These are phyloP conservation scores for Boletus sp. DNA, from an alignment of 768 basidiomycete species.

Conservation along the genomic window DNA sequence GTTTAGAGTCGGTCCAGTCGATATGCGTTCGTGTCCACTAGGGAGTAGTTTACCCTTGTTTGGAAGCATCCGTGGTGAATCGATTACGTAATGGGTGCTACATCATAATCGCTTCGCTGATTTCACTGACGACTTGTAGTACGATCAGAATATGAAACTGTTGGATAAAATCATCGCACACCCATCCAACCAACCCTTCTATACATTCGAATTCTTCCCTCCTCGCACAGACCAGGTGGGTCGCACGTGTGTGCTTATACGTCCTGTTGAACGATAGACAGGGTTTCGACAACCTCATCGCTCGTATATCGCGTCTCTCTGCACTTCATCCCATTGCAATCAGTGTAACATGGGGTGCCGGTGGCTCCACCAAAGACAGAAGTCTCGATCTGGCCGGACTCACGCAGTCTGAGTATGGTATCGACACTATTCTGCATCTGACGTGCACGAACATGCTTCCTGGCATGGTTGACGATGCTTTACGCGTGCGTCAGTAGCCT, in stretches of 20 bases:
- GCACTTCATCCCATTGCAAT: slow-evolving; percentile 77
- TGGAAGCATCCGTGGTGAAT: slow-evolving; percentile 5
- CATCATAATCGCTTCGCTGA: neutral
- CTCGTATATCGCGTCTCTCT: slow-evolving; percentile 84
- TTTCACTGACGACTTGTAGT: neutral
- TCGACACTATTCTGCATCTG: slow-evolving; percentile 90
- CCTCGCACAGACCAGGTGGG: slow-evolving; percentile 86
- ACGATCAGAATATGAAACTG: slow-evolving; percentile 57
- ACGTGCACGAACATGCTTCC: slow-evolving; percentile 97
- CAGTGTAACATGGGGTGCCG: slow-evolving; percentile 97
- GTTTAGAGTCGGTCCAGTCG: slow-evolving; percentile 13
- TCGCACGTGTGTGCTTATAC: neutral
- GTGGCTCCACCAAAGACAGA: slow-evolving; percentile 85
- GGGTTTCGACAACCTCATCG: slow-evolving; percentile 89
- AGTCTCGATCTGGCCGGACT: slow-evolving; percentile 84
- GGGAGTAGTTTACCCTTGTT: slow-evolving; percentile 28
- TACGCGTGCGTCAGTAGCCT: slow-evolving; percentile 55
- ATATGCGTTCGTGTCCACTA: slow-evolving; percentile 1
- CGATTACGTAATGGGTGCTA: slow-evolving; percentile 5
- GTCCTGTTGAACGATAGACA: slow-evolving; percentile 30
- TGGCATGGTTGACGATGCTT: slow-evolving; percentile 81
- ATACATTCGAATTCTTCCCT: slow-evolving; percentile 96
- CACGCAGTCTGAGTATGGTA: slow-evolving; percentile 66
- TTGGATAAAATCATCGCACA: slow-evolving; percentile 60
- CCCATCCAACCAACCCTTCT: slow-evolving; percentile 61